Evolutionary conservation across 78 protist species (phyloP).

Genomic region (Dictyostelium intermedium): DNA sequence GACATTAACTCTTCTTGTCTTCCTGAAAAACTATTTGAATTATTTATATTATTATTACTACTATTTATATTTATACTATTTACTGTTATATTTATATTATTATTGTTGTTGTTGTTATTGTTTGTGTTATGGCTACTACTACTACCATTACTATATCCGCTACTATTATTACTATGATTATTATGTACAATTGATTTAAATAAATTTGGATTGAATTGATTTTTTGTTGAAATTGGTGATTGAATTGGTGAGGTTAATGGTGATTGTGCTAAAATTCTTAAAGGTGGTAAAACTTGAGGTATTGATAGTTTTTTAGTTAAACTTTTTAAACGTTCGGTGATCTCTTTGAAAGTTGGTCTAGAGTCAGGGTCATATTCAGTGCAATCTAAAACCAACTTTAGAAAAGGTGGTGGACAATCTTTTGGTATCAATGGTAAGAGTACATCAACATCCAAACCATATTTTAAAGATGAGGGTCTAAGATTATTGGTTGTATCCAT

Average conservation of each 20-base stretch:
- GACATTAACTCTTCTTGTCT: background rate
- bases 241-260: constrained; percentile 32
- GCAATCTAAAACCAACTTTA: constrained; percentile 60
- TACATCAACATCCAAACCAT: constrained; percentile 62
- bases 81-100: background rate
- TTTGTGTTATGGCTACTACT: background rate
- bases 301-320: background rate
- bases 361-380: constrained; percentile 29
- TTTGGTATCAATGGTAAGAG: constrained; percentile 51
- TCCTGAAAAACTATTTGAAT: background rate
- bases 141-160: background rate
- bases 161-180: background rate
- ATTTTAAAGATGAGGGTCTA: constrained; percentile 22
- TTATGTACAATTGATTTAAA: constrained; percentile 7
- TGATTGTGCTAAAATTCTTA: constrained; percentile 52
- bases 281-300: constrained; percentile 23
- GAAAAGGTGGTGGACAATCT: constrained; percentile 70
- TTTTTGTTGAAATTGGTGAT: constrained; percentile 15
- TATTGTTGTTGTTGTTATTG: background rate
- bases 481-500: constrained; percentile 34
- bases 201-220: background rate
- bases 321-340: constrained; percentile 52
- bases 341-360: constrained; percentile 62
- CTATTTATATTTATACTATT: background rate
- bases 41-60: background rate